Conservation (phyloP, 805 yeast species). For the Starmerella scarabaei region DNA sequence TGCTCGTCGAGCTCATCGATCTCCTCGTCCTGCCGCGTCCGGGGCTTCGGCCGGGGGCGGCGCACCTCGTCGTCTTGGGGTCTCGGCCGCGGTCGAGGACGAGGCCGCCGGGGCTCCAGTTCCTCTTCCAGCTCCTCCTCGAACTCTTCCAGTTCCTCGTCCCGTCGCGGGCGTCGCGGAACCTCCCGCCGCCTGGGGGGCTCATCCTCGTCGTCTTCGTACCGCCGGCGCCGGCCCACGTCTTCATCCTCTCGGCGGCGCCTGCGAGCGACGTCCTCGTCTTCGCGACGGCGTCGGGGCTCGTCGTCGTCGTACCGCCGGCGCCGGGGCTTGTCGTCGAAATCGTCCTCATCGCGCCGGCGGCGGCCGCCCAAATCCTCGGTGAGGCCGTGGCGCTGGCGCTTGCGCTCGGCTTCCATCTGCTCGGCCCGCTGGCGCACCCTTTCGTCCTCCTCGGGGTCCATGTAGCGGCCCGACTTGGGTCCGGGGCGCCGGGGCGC, state of each 20-base stretch:
- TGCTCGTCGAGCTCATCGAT: no score
- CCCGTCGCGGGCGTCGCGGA: background rate
- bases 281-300: background rate
- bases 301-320: background rate
- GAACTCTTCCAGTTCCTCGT: no score
- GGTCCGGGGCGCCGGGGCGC: background rate
- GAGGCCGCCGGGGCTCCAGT: no score
- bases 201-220: conserved; percentile 1
- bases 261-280: background rate
- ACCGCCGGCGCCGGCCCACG: background rate
- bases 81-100: no score
- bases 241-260: background rate
- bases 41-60: background rate
- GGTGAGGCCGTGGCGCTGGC: background rate
- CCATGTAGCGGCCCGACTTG: background rate
- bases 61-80: background rate
- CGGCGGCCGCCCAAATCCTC: background rate
- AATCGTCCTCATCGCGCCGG: conserved; percentile 2
- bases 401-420: background rate
- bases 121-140: no score
- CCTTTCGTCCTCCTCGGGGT: background rate
- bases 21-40: no score
- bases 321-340: background rate
- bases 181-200: background rate
- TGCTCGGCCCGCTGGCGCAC: background rate